These are phyloP conservation scores for Lojkania enalia DNA, from an alignment of 2,329 filamentous ascomycete genomes.

Conservation along the genomic window DNA sequence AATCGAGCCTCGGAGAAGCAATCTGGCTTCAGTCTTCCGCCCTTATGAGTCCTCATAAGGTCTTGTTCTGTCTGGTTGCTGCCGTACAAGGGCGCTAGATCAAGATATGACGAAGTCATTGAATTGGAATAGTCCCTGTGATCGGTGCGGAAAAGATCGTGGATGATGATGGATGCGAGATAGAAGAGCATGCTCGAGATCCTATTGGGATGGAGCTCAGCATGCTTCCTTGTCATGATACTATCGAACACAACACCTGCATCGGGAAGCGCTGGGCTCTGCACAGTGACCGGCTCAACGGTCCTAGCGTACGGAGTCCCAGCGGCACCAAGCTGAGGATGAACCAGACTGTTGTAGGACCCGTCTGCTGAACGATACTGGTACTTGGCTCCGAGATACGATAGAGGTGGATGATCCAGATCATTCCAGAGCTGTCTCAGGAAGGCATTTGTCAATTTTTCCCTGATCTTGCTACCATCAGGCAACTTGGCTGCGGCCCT, in stretches of 20 bases:
- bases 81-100: slow-evolving; percentile 73
- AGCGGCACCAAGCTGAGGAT: slow-evolving; percentile 66
- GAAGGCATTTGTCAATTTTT: slow-evolving; percentile 49
- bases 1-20: slow-evolving; percentile 69
- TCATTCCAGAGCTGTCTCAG: slow-evolving; percentile 54
- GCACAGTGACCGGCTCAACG: slow-evolving; percentile 60
- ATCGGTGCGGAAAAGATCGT: slow-evolving; percentile 68
- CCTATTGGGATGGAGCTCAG: slow-evolving; percentile 68
- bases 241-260: slow-evolving; percentile 69
- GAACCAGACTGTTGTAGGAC: slow-evolving; percentile 60
- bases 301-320: slow-evolving; percentile 70
- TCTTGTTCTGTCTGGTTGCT: slow-evolving; percentile 69
- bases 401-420: slow-evolving; percentile 52
- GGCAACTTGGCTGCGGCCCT: slow-evolving; percentile 50
- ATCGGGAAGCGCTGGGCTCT: slow-evolving; percentile 65
- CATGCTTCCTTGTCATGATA: slow-evolving; percentile 64
- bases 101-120: slow-evolving; percentile 73
- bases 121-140: slow-evolving; percentile 65
- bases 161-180: slow-evolving; percentile 67
- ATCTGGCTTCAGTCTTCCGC: slow-evolving; percentile 72
- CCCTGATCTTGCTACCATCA: slow-evolving; percentile 43
- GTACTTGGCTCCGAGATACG: slow-evolving; percentile 49
- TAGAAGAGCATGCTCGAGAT: slow-evolving; percentile 78
- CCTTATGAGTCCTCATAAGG: slow-evolving; percentile 64
- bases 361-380: slow-evolving; percentile 55